Evolutionary conservation across 2,329 filamentous ascomycete species (phyloP).

Genomic region (Ophiosphaerella korrae): DNA sequence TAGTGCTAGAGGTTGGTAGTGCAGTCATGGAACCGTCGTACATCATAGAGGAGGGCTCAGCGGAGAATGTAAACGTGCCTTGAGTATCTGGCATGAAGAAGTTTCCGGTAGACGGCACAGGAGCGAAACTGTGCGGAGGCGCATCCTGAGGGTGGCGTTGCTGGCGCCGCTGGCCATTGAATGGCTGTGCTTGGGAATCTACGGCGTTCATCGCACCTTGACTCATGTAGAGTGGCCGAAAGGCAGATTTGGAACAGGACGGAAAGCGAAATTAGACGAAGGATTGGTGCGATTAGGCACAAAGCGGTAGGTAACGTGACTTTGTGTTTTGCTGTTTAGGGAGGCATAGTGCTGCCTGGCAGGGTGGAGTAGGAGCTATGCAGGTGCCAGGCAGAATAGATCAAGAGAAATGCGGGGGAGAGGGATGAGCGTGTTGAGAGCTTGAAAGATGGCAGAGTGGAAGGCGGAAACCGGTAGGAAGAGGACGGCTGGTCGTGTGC

Average conservation of each 20-base stretch:
- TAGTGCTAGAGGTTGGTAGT: constrained; percentile 25
- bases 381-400: constrained; percentile 20
- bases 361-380: constrained; percentile 21
- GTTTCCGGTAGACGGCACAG: constrained; percentile 23
- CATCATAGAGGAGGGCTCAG: constrained; percentile 41
- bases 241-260: constrained; percentile 28
- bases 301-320: constrained; percentile 37
- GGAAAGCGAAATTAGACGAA: constrained; percentile 11
- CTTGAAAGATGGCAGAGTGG: constrained; percentile 27
- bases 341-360: constrained; percentile 43
- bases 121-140: constrained; percentile 31
- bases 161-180: constrained; percentile 41
- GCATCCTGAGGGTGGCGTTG: constrained; percentile 42
- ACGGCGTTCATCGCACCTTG: constrained; percentile 35
- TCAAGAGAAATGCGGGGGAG: constrained; percentile 17
- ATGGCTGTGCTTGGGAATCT: constrained; percentile 41
- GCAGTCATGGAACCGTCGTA: constrained; percentile 37
- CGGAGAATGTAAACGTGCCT: constrained; percentile 43
- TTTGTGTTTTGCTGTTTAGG: constrained; percentile 29
- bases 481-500: constrained; percentile 32
- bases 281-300: constrained; percentile 10
- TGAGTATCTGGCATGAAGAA: constrained; percentile 39
- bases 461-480: constrained; percentile 28
- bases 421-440: background rate
- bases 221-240: constrained; percentile 16